These are phyloP conservation scores for Syncephalis plumigaleata DNA, from an alignment of 371 early-diverging fungal genomes.

Conservation along the genomic window DNA sequence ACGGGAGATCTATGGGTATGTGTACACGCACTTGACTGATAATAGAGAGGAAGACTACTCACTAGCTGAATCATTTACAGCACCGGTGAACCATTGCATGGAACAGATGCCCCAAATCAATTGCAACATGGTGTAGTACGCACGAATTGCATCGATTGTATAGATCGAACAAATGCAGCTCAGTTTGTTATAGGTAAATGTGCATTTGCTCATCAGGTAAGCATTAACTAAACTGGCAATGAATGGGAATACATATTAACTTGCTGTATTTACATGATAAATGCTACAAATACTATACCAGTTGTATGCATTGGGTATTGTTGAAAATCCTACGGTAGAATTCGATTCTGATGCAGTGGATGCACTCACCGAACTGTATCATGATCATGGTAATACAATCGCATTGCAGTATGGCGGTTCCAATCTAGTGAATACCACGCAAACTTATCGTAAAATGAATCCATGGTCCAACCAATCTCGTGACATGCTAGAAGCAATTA, in stretches of 20 bases:
- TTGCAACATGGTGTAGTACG: slow-evolving; percentile 81
- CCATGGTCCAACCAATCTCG: slow-evolving; percentile 89
- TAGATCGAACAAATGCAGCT: slow-evolving; percentile 98
- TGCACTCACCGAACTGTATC: slow-evolving; percentile 93
- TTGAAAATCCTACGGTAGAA: slow-evolving; percentile 55
- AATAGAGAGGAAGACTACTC: too few relatives aligned
- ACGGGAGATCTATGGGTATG: slow-evolving; percentile 9
- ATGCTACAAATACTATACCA: slow-evolving; percentile 7
- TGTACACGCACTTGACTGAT: too few relatives aligned
- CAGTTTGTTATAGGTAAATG: slow-evolving; percentile 94
- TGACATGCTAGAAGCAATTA: slow-evolving; percentile 86
- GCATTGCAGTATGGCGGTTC: slow-evolving; percentile 99
- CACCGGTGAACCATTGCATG: too few relatives aligned
- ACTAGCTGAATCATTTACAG: too few relatives aligned
- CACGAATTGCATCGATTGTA: slow-evolving; percentile 98
- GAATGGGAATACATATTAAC: background rate
- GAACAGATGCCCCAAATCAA: background rate
- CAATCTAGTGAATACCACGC: slow-evolving; percentile 93
- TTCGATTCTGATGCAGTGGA: slow-evolving; percentile 87
- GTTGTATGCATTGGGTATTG: slow-evolving; percentile 74
- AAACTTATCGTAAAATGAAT: slow-evolving; percentile 85
- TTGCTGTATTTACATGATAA: background rate
- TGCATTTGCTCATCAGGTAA: slow-evolving; percentile 73
- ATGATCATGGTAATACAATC: slow-evolving; percentile 96
- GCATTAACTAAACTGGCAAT: background rate